phyloP scores from a whole-genome alignment of 129 eudicot species.

The Escallonia rubra region DNA sequence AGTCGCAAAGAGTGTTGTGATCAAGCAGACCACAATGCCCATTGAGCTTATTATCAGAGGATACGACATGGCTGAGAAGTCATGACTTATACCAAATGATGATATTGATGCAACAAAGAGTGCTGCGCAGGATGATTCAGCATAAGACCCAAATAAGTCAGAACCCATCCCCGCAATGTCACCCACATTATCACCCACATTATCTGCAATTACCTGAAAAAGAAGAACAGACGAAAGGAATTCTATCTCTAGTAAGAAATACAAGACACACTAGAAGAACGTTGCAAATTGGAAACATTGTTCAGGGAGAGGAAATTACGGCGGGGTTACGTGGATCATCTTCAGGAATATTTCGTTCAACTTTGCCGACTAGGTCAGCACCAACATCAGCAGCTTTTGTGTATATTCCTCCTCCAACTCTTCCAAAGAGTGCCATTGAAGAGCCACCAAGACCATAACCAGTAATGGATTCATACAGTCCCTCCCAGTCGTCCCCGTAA shows the following conservation, averaged over 20 bases:
- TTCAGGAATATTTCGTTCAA: conserved; percentile 51
- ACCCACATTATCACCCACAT: conserved; percentile 59
- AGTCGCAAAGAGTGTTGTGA: conserved; percentile 44
- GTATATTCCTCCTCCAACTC: conserved; percentile 60
- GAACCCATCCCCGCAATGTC: conserved; percentile 65
- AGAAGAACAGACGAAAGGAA: not conserved
- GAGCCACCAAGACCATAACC: conserved; percentile 64
- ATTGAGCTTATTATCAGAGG: conserved; percentile 50
- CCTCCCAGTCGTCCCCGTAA: conserved; percentile 56
- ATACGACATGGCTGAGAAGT: conserved; percentile 46
- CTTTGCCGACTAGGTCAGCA: conserved; percentile 53
- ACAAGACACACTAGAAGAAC: not conserved
- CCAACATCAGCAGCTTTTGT: conserved; percentile 65
- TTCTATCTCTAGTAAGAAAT: not conserved
- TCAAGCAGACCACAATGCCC: conserved; percentile 51
- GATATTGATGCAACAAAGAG: conserved; percentile 52
- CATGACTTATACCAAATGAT: conserved; percentile 41
- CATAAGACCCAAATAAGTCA: conserved; percentile 55
- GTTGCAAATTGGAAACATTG: not conserved
- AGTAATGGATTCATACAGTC: conserved; percentile 50
- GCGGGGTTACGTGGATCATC: conserved; percentile 64
- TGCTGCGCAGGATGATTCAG: conserved; percentile 57
- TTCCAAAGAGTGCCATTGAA: conserved; percentile 57
- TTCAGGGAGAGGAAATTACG: conserved; percentile 21
- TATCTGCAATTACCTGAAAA: conserved; percentile 51